Evolutionary conservation across 1,284 basidiomycete species (phyloP), one percentile per base, ranked within the genome.

Genomic region (Moniliella sp.): DNA sequence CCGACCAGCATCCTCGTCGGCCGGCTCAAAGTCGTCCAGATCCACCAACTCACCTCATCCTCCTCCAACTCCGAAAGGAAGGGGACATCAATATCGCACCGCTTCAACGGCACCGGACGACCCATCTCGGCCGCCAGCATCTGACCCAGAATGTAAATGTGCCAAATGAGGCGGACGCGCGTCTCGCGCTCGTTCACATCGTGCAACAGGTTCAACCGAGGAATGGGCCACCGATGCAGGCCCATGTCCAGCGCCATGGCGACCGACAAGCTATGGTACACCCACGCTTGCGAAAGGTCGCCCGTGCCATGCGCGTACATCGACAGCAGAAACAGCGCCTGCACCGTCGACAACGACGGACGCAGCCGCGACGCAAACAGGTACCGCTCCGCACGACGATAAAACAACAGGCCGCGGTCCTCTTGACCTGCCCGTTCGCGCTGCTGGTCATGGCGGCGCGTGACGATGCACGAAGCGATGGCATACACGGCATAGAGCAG

Each of bases 31-130:
- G 15, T 4, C 15, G 19, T 2, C 13, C 28, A 4, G 7, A 61
- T 59, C 63, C 62, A 64, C 2, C 56, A 39, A 36, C 64, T 63
- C 27, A 55, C 53, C 45, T 65, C 64, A 42, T 65, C 64, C n/a
- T 57, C 48, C 32, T 64, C 63, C 11, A 48, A 35, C 13, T 53
- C 50, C 5, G 56, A 57, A 0, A 64, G 60, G 10, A 65, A 42
- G 0, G 64, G 63, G 5, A 54, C 61, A 2, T 62, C 58, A 13
- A 53, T 53, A 5, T 61, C 57, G 3, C 58, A 47, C 19, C 59
- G 62, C 1, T 59, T 50, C 14, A 66, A 46, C 4, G 63, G 48
- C 28, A 54, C 57, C 0, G 62, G 56, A 4, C 63, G 54, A 3
- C 64, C 64, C 25, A 64, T 65, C 42, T 66, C 64, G 40, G 64